Percentiles rank a stretch among this genome's conserved stretches.
Evolutionary conservation across 83 land plant genomes (phyloP).

Genomic region (Picea engelmannii): DNA sequence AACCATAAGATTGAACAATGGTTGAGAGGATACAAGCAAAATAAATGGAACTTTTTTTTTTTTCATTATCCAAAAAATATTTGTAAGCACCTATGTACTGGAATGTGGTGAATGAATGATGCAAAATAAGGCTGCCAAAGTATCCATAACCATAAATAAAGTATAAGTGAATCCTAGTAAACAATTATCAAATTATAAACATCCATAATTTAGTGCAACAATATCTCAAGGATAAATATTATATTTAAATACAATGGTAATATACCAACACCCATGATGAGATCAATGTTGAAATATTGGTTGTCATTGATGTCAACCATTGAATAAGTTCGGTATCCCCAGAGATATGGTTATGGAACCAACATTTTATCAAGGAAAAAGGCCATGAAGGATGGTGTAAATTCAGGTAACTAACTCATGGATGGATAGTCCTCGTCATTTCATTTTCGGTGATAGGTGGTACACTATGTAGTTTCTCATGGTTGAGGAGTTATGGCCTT

Average conservation of each 20-base stretch:
- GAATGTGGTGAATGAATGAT: constrained; percentile 98
- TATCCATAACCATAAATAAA: constrained; percentile 81
- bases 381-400: no score
- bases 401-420: no score
- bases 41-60: background rate
- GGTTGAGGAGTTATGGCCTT: no score
- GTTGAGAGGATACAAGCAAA: background rate
- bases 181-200: background rate
- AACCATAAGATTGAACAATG: background rate
- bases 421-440: no score
- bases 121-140: constrained; percentile 84
- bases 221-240: background rate
- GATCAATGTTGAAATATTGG: no score
- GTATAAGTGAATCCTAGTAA: background rate
- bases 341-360: no score
- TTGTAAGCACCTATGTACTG: constrained; percentile 69
- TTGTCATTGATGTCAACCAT: no score
- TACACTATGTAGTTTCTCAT: no score
- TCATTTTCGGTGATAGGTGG: no score
- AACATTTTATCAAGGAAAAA: no score
- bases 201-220: background rate
- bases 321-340: no score
- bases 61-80: background rate
- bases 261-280: constrained; percentile 94
- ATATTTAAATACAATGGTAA: background rate